These are phyloP conservation scores for Rachicladosporium sp. DNA, from an alignment of 2,329 filamentous ascomycete species.

Conservation along the genomic window DNA sequence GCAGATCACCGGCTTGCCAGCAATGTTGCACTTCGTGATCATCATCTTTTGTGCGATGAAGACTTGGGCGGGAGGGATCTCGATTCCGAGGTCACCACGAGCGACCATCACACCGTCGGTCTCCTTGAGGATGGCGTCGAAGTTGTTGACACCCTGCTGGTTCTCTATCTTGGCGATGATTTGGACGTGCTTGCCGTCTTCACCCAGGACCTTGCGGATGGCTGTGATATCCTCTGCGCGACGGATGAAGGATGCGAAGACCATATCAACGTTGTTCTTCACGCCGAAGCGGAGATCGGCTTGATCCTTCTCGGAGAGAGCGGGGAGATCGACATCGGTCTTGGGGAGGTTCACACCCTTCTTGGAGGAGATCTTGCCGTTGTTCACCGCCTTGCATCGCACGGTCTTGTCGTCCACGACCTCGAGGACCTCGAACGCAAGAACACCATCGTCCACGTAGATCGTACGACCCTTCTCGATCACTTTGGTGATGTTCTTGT, in stretches of 20 bases:
- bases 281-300: conserved; percentile 87
- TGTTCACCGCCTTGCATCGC: conserved; percentile 80
- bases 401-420: conserved; percentile 82
- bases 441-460: conserved; percentile 96
- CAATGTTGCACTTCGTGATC: conserved; percentile 99
- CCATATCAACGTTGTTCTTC: conserved; percentile 98
- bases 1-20: conserved; percentile 96
- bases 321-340: conserved; percentile 95
- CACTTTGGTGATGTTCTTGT: conserved; percentile 99
- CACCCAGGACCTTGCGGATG: conserved; percentile 82
- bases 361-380: conserved; percentile 95
- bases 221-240: conserved; percentile 82
- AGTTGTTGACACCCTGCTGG: conserved; percentile 99
- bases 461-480: conserved; percentile 83
- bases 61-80: conserved; percentile 95
- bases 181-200: conserved; percentile 90
- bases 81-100: conserved; percentile 94
- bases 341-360: conserved; percentile 99
- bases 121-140: conserved; percentile 87
- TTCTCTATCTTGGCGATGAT: conserved; percentile 99
- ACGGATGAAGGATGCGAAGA: conserved; percentile 97
- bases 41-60: conserved; percentile 99
- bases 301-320: conserved; percentile 97
- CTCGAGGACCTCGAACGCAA: conserved; percentile 87
- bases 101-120: conserved; percentile 99